Percentiles rank a stretch among this genome's conserved stretches.
These are phyloP conservation scores for Colletotrichum coccodes DNA, from an alignment of 2,329 filamentous ascomycete species.

Conservation along the genomic window DNA sequence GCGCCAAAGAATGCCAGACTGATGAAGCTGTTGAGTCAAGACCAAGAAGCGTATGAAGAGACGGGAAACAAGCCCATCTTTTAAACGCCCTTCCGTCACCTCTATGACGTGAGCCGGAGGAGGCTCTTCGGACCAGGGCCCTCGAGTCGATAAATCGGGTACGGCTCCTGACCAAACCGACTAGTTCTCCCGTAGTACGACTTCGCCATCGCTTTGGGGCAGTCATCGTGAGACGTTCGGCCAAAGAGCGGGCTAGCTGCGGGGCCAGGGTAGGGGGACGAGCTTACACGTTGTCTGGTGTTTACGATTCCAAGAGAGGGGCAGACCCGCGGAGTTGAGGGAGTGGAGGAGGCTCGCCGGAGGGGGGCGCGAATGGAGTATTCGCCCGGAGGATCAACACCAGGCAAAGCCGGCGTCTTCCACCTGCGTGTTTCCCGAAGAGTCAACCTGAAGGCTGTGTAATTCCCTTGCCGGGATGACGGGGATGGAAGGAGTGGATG, in stretches of 20 bases:
- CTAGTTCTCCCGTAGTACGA: slow-evolving; percentile 11
- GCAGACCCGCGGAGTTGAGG: slow-evolving; percentile 5
- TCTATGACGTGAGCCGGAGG: background rate
- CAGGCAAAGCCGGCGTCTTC: background rate
- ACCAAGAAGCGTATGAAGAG: background rate
- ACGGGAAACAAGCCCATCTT: slow-evolving; percentile 26
- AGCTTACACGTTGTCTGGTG: slow-evolving; percentile 30
- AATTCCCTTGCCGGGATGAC: slow-evolving; percentile 11
- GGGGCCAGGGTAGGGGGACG: slow-evolving; percentile 28
- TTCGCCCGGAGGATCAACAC: slow-evolving; percentile 16
- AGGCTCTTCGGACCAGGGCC: slow-evolving; percentile 6
- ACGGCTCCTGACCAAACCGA: slow-evolving; percentile 14
- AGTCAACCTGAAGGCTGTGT: slow-evolving; percentile 17
- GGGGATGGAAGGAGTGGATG: slow-evolving; percentile 3
- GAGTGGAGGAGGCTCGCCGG: slow-evolving; percentile 7
- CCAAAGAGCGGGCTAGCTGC: slow-evolving; percentile 19
- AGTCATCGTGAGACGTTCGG: slow-evolving; percentile 27
- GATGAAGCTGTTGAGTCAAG: slow-evolving; percentile 24
- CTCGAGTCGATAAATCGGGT: slow-evolving; percentile 2
- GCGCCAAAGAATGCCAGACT: slow-evolving; percentile 21
- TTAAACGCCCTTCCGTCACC: slow-evolving; percentile 3
- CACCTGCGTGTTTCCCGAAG: background rate
- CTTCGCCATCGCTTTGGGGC: slow-evolving; percentile 21
- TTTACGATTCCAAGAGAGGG: slow-evolving; percentile 31
- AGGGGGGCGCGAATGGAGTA: slow-evolving; percentile 22